Evolutionary conservation across 108 stramenopile genomes (phyloP).

Genomic region (Skeletonema menzelii): DNA sequence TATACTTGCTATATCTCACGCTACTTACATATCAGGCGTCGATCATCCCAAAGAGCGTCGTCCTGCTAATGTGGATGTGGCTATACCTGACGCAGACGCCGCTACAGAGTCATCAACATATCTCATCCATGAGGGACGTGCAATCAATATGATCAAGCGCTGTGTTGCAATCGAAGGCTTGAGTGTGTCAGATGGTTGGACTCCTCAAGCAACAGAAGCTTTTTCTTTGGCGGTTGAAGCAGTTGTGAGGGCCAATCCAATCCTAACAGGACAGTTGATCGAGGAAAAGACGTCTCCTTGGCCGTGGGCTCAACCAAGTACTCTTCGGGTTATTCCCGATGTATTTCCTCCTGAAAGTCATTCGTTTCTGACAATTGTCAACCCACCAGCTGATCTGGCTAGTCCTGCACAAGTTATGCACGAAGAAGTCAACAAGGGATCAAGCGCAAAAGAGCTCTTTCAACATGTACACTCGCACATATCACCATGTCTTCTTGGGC

Average conservation of each 20-base stretch:
- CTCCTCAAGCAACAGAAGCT: constrained; percentile 34
- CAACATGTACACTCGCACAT: constrained; percentile 28
- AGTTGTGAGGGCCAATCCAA: constrained; percentile 47
- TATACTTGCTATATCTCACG: constrained; percentile 10
- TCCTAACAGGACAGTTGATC: constrained; percentile 44
- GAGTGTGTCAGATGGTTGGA: constrained; percentile 38
- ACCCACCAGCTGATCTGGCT: constrained; percentile 29
- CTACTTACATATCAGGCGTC: constrained; percentile 3
- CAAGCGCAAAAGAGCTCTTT: constrained; percentile 23
- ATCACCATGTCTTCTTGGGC: constrained; percentile 32
- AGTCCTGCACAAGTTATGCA: constrained; percentile 17
- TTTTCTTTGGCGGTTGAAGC: constrained; percentile 44
- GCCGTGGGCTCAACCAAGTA: constrained; percentile 25
- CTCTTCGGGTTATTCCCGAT: constrained; percentile 30
- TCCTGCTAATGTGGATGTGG: not conserved
- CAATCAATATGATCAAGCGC: constrained; percentile 47
- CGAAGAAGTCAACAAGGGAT: not conserved
- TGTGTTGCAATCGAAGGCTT: constrained; percentile 44
- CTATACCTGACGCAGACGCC: not conserved
- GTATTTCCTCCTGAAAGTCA: constrained; percentile 38
- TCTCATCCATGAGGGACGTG: constrained; percentile 43
- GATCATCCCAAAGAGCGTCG: not conserved
- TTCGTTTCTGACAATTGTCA: constrained; percentile 35
- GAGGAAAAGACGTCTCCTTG: constrained; percentile 41
- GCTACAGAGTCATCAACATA: constrained; percentile 4